Percentiles rank a stretch among this genome's conserved stretches.
These are phyloP conservation scores for Colletotrichum acutatum DNA, from an alignment of 2,329 filamentous ascomycete genomes.

Conservation along the genomic window DNA sequence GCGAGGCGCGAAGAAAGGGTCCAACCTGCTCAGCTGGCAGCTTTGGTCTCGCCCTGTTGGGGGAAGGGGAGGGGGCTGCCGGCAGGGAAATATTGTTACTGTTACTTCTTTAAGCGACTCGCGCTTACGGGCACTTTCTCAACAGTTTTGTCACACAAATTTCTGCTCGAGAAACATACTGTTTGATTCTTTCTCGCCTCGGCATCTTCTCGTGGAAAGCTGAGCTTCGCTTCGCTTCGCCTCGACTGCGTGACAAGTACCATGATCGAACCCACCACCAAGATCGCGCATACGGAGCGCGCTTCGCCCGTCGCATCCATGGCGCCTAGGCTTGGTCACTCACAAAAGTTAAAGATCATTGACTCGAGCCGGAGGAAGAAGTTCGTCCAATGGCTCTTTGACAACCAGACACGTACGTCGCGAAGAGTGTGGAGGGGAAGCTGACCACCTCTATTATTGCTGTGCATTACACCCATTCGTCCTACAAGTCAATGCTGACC, in stretches of 20 bases:
- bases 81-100: not conserved
- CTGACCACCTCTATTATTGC: not conserved
- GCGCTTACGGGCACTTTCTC: not conserved
- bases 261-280: not conserved
- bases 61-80: not conserved
- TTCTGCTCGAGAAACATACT: not conserved
- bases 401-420: slow-evolving; percentile 1
- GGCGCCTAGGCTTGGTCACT: not conserved
- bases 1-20: not conserved
- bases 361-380: not conserved
- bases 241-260: not conserved
- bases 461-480: not conserved
- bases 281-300: not conserved
- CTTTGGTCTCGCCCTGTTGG: not conserved
- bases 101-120: not conserved
- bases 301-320: not conserved
- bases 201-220: not conserved
- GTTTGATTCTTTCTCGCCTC: not conserved
- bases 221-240: not conserved
- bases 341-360: not conserved
- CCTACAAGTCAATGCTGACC: not conserved
- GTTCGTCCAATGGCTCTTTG: not conserved
- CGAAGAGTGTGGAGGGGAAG: not conserved
- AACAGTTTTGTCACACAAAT: not conserved
- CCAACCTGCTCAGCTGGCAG: slow-evolving; percentile 5